These are phyloP conservation scores for Ilex paraguariensis DNA, from an alignment of 305 asterid species.

Conservation along the genomic window DNA sequence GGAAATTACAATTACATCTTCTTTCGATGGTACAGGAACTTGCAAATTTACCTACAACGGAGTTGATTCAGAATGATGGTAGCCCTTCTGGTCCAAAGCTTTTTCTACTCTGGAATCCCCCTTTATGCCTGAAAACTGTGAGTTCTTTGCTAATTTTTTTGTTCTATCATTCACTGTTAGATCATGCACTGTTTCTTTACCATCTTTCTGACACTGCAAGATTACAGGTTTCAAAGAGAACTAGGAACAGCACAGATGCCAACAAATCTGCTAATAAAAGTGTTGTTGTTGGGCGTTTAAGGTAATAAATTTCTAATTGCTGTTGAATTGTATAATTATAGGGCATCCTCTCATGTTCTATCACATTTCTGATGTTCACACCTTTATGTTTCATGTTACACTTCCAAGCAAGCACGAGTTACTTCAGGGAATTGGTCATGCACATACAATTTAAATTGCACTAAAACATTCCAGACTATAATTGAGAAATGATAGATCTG, in stretches of 20 bases:
- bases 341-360: neutral
- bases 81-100: conserved; percentile 90
- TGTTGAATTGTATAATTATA: too few species aligned
- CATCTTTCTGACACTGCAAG: conserved; percentile 12
- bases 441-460: too few species aligned
- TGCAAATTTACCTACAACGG: conserved; percentile 57
- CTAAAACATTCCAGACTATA: too few species aligned
- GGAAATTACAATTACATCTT: neutral
- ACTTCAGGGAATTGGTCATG: too few species aligned
- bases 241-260: conserved; percentile 31
- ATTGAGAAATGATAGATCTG: too few species aligned
- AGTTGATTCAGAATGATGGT: conserved; percentile 82
- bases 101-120: conserved; percentile 95
- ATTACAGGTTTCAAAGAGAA: conserved; percentile 55
- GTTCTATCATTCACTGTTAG: conserved; percentile 2
- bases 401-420: too few species aligned
- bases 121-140: conserved; percentile 68
- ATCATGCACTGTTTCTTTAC: conserved; percentile 12
- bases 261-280: conserved; percentile 32
- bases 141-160: conserved; percentile 24
- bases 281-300: conserved; percentile 68
- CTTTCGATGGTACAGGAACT: conserved; percentile 50
- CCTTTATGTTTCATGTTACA: too few species aligned
- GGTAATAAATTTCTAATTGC: conserved; percentile 35
- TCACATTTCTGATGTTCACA: neutral